These are phyloP conservation scores for Backusella australiensis DNA, from an alignment of 192 early-diverging fungal species.

Conservation along the genomic window DNA sequence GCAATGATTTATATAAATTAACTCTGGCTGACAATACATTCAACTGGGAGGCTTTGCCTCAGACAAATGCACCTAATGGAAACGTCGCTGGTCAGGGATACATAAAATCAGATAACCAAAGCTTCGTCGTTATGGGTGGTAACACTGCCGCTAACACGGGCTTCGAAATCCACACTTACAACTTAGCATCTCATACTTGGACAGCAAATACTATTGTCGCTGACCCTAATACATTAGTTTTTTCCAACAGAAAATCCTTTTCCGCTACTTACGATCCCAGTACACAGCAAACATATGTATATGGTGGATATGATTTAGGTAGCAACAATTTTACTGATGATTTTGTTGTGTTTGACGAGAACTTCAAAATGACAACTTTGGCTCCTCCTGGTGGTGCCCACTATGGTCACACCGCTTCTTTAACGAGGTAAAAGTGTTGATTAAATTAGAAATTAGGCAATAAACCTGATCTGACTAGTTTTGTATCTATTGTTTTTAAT, in stretches of 20 bases:
- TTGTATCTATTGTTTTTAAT: not conserved
- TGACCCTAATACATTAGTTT: not conserved
- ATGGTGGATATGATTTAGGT: constrained; percentile 10
- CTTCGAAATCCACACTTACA: constrained; percentile 11
- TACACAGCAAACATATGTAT: constrained; percentile 16
- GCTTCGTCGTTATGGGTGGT: constrained; percentile 17
- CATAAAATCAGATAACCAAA: constrained; percentile 5
- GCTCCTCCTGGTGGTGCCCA: not conserved
- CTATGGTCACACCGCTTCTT: constrained; percentile 12
- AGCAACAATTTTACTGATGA: not conserved
- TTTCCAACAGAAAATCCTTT: constrained; percentile 12
- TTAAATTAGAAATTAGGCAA: not conserved
- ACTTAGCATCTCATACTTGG: constrained; percentile 12
- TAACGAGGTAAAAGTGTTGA: constrained; percentile 10
- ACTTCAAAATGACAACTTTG: not conserved
- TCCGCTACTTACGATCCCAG: constrained; percentile 12
- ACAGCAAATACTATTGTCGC: not conserved
- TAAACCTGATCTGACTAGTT: constrained; percentile 2
- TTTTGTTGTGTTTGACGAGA: constrained; percentile 14
- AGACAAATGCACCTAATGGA: constrained; percentile 8
- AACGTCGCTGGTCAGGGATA: constrained; percentile 9
- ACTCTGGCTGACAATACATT: constrained; percentile 5
- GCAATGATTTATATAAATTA: constrained; percentile 20
- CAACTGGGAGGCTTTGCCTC: constrained; percentile 15
- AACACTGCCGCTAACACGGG: not conserved